Evolutionary conservation across 768 basidiomycete species (phyloP), one percentile per base, ranked within the genome.

Genomic region (Pholiota molesta): DNA sequence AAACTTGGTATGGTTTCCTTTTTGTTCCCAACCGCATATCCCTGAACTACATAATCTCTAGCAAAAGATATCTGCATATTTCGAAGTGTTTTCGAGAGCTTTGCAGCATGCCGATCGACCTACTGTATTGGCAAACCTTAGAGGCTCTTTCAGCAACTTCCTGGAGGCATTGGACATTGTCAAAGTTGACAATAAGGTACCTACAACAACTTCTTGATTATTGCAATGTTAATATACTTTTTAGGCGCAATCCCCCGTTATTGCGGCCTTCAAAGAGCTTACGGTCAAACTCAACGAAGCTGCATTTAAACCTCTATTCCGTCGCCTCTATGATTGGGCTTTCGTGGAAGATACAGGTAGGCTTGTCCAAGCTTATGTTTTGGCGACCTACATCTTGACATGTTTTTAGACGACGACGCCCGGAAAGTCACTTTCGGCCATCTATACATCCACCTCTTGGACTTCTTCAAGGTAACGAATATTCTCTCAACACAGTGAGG

Each of bases 251-350:
- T 66, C 71, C 7, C 72, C 74, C 45, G 77, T 86, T 10, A 85
- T 92, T 60, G 72, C 82, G 1, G 89, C 95, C 0, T 98, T 97
- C 82, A 81, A 89, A 11, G 93, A 97, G 73, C 78, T 98, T 9
- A 92, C 95, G 11, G 86, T 94, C 57, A 98, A 98, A 74, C 80
- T 99, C 57, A 97, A 96, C 69, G 97, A 99, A 67, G 86, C 86
- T 0, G 83, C 90, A 0, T 99, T 99, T 86, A 85, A 87, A 64
- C 95, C 97, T 0, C 78, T 98, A 16, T 97, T 98, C 84, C 87
- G 95, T 58, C 88, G 89, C 57, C 74, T 96, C 60, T 95, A 93
- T 69, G 97, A 99, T 71, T 99, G 97, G 97, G 95, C 95, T 0
- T 95, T 95, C 68, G 83, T 81, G 1, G 78, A 79, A 60, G 83